A percentile compares a stretch with the other conserved stretches of the same genome.
phyloP scores from a whole-genome alignment of 495 filamentous ascomycete genomes.

The Talaromyces nanjingensis region DNA sequence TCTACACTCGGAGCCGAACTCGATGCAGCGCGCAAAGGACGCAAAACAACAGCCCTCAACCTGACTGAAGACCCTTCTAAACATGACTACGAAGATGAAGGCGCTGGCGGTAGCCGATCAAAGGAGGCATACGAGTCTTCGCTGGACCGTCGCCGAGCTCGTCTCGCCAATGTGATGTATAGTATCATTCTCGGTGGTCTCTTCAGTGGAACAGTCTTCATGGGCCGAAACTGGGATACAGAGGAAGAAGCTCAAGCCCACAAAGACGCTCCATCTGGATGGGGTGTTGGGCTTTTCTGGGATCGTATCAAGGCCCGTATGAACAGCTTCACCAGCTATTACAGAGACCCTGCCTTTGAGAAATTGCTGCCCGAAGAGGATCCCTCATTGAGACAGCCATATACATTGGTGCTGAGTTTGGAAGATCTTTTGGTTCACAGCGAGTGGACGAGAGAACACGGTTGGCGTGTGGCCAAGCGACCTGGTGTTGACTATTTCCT shows the following conservation, averaged over 20 bases:
- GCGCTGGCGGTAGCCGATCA: constrained; percentile 51
- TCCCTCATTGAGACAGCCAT: constrained; percentile 73
- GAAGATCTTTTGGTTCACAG: constrained; percentile 92
- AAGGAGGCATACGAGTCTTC: constrained; percentile 88
- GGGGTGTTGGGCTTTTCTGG: constrained; percentile 69
- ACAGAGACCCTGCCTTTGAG: constrained; percentile 91
- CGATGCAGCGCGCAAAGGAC: constrained; percentile 47
- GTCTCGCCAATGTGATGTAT: constrained; percentile 63
- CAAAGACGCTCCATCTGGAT: constrained; percentile 63
- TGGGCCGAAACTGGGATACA: constrained; percentile 80
- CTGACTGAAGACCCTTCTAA: constrained; percentile 51
- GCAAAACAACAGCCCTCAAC: constrained; percentile 39
- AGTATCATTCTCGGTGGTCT: constrained; percentile 40
- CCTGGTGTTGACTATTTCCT: constrained; percentile 97
- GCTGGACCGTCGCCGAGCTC: constrained; percentile 68
- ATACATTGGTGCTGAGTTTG: constrained; percentile 84
- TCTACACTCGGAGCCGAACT: constrained; percentile 71
- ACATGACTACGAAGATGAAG: constrained; percentile 40
- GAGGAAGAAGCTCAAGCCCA: constrained; percentile 61
- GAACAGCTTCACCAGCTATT: constrained; percentile 72
- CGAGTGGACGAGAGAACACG: constrained; percentile 88
- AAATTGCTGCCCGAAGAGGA: constrained; percentile 89
- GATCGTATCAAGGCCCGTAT: constrained; percentile 68
- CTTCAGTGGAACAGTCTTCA: constrained; percentile 52
- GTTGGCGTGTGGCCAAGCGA: constrained; percentile 92